These are phyloP conservation scores for Talaromyces liani DNA, from an alignment of 495 filamentous ascomycete genomes.

Conservation along the genomic window DNA sequence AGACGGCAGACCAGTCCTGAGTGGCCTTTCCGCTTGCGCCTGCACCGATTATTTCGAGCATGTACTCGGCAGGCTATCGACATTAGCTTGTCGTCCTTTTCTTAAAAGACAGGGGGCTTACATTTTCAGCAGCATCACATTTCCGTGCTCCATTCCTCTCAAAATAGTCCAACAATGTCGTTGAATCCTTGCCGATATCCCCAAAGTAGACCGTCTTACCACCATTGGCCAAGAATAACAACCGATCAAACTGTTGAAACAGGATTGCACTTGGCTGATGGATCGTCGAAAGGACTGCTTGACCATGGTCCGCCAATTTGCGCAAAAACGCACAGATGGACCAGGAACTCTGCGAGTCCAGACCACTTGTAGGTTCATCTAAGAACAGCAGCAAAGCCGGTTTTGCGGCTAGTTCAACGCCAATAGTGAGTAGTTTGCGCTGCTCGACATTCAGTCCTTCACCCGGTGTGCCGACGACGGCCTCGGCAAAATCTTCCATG, in stretches of 20 bases:
- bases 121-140: slow-evolving; percentile 57
- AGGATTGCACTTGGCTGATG: slow-evolving; percentile 94
- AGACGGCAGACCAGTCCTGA: slow-evolving; percentile 76
- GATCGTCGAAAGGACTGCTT: slow-evolving; percentile 92
- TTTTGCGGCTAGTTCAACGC: slow-evolving; percentile 86
- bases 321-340: slow-evolving; percentile 78
- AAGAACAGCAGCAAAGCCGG: slow-evolving; percentile 80
- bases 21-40: slow-evolving; percentile 73
- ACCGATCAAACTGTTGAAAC: slow-evolving; percentile 88
- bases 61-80: slow-evolving; percentile 90
- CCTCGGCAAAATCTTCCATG: slow-evolving; percentile 40
- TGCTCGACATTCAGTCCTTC: slow-evolving; percentile 90
- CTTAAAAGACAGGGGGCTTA: not conserved
- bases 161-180: slow-evolving; percentile 68
- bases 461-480: slow-evolving; percentile 37
- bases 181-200: slow-evolving; percentile 75
- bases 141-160: slow-evolving; percentile 66
- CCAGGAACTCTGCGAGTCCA: slow-evolving; percentile 88
- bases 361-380: slow-evolving; percentile 84
- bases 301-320: slow-evolving; percentile 80
- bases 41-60: slow-evolving; percentile 89
- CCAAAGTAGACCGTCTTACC: slow-evolving; percentile 88
- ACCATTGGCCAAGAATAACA: slow-evolving; percentile 76
- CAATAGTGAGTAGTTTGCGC: slow-evolving; percentile 81
- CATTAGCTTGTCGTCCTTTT: slow-evolving; percentile 22